phyloP scores from a whole-genome alignment of 169 alveolate species.

The Plasmodium coatneyi region DNA sequence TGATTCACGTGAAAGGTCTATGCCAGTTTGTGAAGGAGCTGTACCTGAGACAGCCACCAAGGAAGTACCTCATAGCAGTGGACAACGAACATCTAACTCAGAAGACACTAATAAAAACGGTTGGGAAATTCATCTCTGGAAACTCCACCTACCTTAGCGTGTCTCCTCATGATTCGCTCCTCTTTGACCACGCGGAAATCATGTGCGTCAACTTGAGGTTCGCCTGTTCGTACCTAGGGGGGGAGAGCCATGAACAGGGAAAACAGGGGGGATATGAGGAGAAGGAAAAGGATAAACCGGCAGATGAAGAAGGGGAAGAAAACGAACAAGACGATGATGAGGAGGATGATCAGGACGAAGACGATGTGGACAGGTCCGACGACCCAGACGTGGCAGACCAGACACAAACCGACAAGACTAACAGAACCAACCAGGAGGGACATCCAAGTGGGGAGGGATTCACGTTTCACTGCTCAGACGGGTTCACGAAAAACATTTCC shows the following conservation, averaged over 20 bases:
- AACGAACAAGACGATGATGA: neutral
- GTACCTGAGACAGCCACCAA: neutral
- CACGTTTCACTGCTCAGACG: constrained; percentile 44
- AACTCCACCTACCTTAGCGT: constrained; percentile 12
- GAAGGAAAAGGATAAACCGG: neutral
- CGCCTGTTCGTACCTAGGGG: constrained; percentile 18
- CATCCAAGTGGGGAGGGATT: neutral
- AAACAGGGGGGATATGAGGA: neutral
- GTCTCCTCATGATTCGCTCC: constrained; percentile 20
- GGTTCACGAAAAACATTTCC: constrained; percentile 27
- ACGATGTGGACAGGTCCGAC: neutral
- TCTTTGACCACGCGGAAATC: constrained; percentile 16
- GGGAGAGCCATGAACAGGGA: neutral
- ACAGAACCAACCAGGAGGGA: neutral
- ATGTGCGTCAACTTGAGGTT: constrained; percentile 40
- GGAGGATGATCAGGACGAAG: neutral
- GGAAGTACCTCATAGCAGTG: constrained; percentile 47
- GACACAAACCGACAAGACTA: neutral
- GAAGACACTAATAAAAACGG: constrained; percentile 24
- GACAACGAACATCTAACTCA: constrained; percentile 40
- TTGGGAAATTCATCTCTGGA: constrained; percentile 21
- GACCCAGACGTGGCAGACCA: neutral
- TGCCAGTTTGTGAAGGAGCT: constrained; percentile 44
- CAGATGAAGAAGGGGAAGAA: neutral
- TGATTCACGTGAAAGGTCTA: constrained; percentile 38